Evolutionary conservation across 1,284 basidiomycete species (phyloP).

Genomic region (Ceratobasidium sp.): DNA sequence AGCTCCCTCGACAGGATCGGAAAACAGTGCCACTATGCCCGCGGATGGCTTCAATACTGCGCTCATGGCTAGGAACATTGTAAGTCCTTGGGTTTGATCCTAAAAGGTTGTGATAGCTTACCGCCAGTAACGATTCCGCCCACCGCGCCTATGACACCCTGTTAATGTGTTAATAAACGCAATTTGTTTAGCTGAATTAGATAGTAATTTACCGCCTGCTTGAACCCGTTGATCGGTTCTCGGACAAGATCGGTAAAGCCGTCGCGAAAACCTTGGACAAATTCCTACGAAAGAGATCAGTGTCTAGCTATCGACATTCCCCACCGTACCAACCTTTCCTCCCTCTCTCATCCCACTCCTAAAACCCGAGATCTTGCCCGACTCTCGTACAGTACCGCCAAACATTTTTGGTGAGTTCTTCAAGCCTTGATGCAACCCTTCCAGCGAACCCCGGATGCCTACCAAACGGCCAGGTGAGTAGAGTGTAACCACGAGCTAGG

Average conservation of each 20-base stretch:
- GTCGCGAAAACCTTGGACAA: conserved; percentile 63
- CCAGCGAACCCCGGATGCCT: conserved; percentile 63
- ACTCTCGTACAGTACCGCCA: conserved; percentile 61
- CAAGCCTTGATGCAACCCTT: conserved; percentile 63
- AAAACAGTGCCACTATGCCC: conserved; percentile 62
- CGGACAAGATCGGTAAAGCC: conserved; percentile 67
- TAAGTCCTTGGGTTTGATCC: neutral
- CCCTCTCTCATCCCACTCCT: conserved; percentile 64
- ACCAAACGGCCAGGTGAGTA: neutral
- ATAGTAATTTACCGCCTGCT: conserved; percentile 58
- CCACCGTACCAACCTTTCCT: conserved; percentile 57
- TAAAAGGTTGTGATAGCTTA: conserved; percentile 53
- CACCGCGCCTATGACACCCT: conserved; percentile 62
- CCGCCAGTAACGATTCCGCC: conserved; percentile 66
- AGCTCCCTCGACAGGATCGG: conserved; percentile 62
- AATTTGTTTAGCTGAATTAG: neutral
- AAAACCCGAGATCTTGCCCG: conserved; percentile 62
- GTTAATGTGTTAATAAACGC: neutral
- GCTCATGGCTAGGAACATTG: conserved; percentile 19
- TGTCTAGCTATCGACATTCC: neutral
- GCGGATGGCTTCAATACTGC: conserved; percentile 26
- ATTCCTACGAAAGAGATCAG: conserved; percentile 50
- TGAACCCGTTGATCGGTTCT: conserved; percentile 64
- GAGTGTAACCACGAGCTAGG: neutral
- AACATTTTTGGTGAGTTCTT: conserved; percentile 63